Percentiles rank a stretch among this genome's conserved stretches.
Evolutionary conservation across 768 basidiomycete genomes (phyloP).

Genomic region (Tylopilus felleus): DNA sequence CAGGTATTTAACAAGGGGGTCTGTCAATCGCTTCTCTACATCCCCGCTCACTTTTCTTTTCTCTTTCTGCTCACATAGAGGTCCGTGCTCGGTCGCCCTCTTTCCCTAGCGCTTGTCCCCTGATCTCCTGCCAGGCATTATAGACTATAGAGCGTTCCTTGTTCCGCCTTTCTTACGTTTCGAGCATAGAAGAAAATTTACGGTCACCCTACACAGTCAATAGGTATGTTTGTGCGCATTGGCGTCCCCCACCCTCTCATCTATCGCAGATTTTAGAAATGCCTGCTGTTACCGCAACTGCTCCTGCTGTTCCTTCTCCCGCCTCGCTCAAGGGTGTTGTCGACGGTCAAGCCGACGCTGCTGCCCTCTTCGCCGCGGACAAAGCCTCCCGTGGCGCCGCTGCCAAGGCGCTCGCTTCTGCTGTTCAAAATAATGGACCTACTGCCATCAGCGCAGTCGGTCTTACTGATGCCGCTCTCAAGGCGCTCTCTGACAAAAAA

Average conservation of each 20-base stretch:
- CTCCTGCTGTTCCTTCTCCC: slow-evolving; percentile 54
- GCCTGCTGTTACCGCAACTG: slow-evolving; percentile 74
- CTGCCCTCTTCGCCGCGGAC: slow-evolving; percentile 80
- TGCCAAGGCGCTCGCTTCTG: slow-evolving; percentile 63
- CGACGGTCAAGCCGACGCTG: slow-evolving; percentile 64
- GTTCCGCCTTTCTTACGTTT: slow-evolving; percentile 58
- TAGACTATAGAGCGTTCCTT: slow-evolving; percentile 49
- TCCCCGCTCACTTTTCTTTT: slow-evolving; percentile 33
- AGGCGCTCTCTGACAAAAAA: slow-evolving; percentile 94
- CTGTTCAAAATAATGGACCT: slow-evolving; percentile 83
- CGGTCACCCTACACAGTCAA: slow-evolving; percentile 33
- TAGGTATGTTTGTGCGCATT: slow-evolving; percentile 37
- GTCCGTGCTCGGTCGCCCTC: slow-evolving; percentile 15
- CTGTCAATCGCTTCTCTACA: slow-evolving; percentile 15
- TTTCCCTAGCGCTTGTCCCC: background rate
- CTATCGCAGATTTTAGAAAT: slow-evolving; percentile 56
- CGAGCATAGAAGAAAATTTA: slow-evolving; percentile 34
- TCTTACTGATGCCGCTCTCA: slow-evolving; percentile 70
- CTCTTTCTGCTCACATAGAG: slow-evolving; percentile 31
- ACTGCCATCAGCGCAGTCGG: slow-evolving; percentile 65
- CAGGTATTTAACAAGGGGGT: slow-evolving; percentile 14
- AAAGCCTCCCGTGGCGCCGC: slow-evolving; percentile 77
- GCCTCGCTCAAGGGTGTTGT: slow-evolving; percentile 71
- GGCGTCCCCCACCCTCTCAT: background rate
- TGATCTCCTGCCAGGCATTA: slow-evolving; percentile 31